Conservation (phyloP, 169 alveolate genomes). For the Plasmodium falciparum region DNA sequence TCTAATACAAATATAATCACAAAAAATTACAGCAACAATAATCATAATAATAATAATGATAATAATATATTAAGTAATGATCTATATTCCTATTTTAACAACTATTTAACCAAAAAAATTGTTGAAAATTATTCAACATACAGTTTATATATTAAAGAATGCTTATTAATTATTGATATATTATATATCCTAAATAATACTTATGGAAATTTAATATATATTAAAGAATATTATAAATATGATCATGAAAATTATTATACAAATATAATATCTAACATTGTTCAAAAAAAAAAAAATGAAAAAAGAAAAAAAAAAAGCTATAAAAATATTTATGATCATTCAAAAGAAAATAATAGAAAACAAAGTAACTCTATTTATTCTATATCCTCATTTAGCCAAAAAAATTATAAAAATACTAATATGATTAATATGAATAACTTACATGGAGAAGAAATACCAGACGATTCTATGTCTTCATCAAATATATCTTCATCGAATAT, state of each 20-base stretch:
- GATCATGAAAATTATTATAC: slow-evolving; percentile 63
- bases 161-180: slow-evolving; percentile 61
- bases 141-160: slow-evolving; percentile 56
- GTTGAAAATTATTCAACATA: slow-evolving; percentile 38
- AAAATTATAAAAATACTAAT: background rate
- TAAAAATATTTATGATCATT: no score
- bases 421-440: no score
- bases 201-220: slow-evolving; percentile 56
- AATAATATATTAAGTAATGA: background rate
- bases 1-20: background rate
- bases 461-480: background rate
- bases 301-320: background rate
- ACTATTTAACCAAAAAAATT: slow-evolving; percentile 60
- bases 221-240: slow-evolving; percentile 52
- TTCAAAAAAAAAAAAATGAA: slow-evolving; percentile 9
- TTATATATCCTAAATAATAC: slow-evolving; percentile 55
- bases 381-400: slow-evolving; percentile 12
- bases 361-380: slow-evolving; percentile 30
- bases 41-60: background rate
- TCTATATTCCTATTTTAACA: slow-evolving; percentile 20
- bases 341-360: background rate
- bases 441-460: no score
- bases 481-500: background rate
- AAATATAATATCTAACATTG: background rate
- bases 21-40: background rate